phyloP scores from a whole-genome alignment of 768 basidiomycete genomes.

The Cyclocybe cylindracea region DNA sequence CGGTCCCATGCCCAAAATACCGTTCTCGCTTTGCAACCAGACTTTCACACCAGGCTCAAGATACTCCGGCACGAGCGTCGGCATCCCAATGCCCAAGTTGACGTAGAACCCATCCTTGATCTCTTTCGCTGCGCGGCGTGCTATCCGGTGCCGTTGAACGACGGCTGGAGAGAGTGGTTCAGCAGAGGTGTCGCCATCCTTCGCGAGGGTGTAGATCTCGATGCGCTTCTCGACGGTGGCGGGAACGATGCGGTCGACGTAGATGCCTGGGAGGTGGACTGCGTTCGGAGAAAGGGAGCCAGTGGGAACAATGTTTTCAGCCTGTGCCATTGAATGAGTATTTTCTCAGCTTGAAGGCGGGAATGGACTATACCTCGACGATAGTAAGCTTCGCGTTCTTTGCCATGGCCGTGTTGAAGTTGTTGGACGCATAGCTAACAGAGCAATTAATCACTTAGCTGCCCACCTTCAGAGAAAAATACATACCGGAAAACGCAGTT shows the following conservation, averaged over 20 bases:
- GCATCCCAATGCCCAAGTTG: conserved; percentile 91
- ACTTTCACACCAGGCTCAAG: conserved; percentile 72
- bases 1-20: conserved; percentile 88
- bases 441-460: neutral
- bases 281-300: conserved; percentile 80
- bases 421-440: conserved; percentile 79
- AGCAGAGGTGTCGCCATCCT: conserved; percentile 31
- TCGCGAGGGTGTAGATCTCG: conserved; percentile 71
- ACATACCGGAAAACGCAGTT: conserved; percentile 87
- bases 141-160: conserved; percentile 71
- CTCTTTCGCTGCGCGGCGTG: conserved; percentile 85
- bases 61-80: conserved; percentile 83
- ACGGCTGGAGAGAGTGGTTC: conserved; percentile 52
- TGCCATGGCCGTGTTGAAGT: conserved; percentile 87
- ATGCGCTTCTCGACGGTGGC: conserved; percentile 78
- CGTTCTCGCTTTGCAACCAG: conserved; percentile 93
- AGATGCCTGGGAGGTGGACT: conserved; percentile 83
- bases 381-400: conserved; percentile 88
- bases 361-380: conserved; percentile 62
- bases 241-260: conserved; percentile 85
- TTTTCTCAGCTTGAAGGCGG: neutral
- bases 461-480: neutral
- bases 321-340: conserved; percentile 41
- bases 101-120: conserved; percentile 87
- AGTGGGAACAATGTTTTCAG: conserved; percentile 85